Evolutionary conservation across 148 eudicot genomes (phyloP), one percentile per base, ranked within the genome.

Genomic region (Fagopyrum homotropicum): DNA sequence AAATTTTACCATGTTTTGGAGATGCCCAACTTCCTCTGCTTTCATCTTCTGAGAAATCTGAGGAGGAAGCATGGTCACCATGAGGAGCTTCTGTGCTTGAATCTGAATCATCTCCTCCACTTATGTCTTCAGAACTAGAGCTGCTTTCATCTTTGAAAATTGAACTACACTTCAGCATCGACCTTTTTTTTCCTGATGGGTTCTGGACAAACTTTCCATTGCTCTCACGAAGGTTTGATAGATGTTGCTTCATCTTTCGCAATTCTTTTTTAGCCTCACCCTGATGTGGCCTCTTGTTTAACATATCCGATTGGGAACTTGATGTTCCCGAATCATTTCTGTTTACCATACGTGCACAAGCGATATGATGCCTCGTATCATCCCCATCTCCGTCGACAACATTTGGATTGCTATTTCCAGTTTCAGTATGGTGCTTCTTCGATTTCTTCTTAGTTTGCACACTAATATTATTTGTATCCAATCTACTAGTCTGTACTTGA

Each of bases 101-200:
- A 66, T 40, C 30, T 14, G 19, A 66, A 40, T 11, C 46, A 14
- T 43, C 71, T 66, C 71, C 47, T 66, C 71, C 71, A 66, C 46
- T 17, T 66, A 14, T 43, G 17, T 6, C 9, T 66, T 66, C 71
- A 40, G 71, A 40, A 66, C 22, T 66, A 46, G 71, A 66, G 71
- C 71, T 66, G 71, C 71, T 66, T 66, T 66, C 71, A 15, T 66
- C 71, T 66, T 66, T 66, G 46, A 66, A 66, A 11, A 66, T 40
- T 66, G 71, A 66, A 66, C 71, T 66, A 17, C 19, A 40, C 47
- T 66, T 66, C 4, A 46, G 40, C 15, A 66, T 66, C 45, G 43
- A 66, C 47, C 47, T 40, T 35, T 66, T 66, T 17, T 12, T 66
- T 14, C 40, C 43, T 66, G 46, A 66, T 66, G 71, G 47, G 19